Evolutionary conservation across 1,139 yeast species (phyloP), one percentile per base, ranked within the genome.

Genomic region (Taphrina confusa): DNA sequence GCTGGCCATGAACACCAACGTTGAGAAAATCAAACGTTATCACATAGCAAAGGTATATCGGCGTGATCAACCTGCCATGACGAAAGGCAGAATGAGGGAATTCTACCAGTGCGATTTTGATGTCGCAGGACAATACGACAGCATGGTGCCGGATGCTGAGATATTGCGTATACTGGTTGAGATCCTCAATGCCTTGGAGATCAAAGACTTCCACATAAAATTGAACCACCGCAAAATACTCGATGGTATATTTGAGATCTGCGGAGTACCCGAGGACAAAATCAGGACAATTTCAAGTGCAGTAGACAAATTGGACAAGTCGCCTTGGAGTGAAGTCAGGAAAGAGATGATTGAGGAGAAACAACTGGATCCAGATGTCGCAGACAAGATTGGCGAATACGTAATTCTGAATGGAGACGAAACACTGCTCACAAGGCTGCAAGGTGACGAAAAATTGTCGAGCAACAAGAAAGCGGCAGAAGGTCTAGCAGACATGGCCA

Each of bases 1-100:
- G 71, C 95, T 92, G 61, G 98, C 98, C 34, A 86, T 89, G 85
- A 92, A 92, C 77, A 89, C 88, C 69, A 66, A 68, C 14, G 81
- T 92, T 65, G 85, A 88, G 68, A 82, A 79, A 71, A 92, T 92
- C 74, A 92, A 92, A 76, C 81, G 98, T 72, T 92, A 84, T 74
- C 98, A 92, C 76, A 88, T 92, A 67, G 98, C 98, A 68, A 92
- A 92, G 75, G 98, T 92, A 60, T 92, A 92, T 76, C 83, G 98
- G 76, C 85, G 98, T 76, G 98, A 92, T 73, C 98, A 92, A 75
- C 98, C 98, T 4, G 98, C 98, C 14, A 92, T 92, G 98, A 91
- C 97, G 62, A 92, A 92, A 75, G 98, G 98, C 63, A 83, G 98
- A 75, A 92, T 92, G 98, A 86, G 98, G 80, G 98, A 92, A 74